A percentile compares a stretch with the other conserved stretches of the same genome.
phyloP scores from a whole-genome alignment of 345 rosid species.

The Syzygium aromaticum region DNA sequence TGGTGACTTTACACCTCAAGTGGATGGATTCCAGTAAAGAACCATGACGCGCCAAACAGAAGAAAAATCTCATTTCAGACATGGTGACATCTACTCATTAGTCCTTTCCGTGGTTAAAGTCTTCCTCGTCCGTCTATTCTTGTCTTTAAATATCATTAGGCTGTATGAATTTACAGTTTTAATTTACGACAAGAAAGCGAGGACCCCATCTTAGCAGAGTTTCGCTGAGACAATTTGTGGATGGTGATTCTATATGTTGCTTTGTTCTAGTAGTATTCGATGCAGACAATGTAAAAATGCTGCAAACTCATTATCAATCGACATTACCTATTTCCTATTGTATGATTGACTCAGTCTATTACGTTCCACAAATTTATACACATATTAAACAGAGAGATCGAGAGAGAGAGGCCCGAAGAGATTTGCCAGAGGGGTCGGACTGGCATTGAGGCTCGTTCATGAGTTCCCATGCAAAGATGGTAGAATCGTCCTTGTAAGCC shows the following conservation, averaged over 20 bases:
- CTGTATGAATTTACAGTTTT: neutral
- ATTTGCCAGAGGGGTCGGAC: constrained; percentile 34
- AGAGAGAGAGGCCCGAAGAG: constrained; percentile 38
- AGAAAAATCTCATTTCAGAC: neutral
- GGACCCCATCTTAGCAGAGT: neutral
- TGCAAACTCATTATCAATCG: neutral
- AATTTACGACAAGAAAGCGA: neutral
- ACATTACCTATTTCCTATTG: neutral
- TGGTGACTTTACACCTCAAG: neutral
- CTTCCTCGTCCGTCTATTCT: neutral
- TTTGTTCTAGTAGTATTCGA: neutral
- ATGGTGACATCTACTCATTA: neutral
- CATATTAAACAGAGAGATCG: neutral
- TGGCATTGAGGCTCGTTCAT: constrained; percentile 73
- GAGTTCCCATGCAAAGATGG: constrained; percentile 87
- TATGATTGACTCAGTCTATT: neutral
- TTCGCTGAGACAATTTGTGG: neutral
- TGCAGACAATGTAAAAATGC: neutral
- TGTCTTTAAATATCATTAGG: neutral
- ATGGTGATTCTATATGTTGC: neutral
- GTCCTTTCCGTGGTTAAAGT: neutral
- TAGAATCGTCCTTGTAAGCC: constrained; percentile 64
- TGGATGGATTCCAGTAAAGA: neutral
- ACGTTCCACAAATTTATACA: neutral
- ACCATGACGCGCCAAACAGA: neutral